Conservation (phyloP, 129 eudicot genomes). For the Flaveria ramosissima region DNA sequence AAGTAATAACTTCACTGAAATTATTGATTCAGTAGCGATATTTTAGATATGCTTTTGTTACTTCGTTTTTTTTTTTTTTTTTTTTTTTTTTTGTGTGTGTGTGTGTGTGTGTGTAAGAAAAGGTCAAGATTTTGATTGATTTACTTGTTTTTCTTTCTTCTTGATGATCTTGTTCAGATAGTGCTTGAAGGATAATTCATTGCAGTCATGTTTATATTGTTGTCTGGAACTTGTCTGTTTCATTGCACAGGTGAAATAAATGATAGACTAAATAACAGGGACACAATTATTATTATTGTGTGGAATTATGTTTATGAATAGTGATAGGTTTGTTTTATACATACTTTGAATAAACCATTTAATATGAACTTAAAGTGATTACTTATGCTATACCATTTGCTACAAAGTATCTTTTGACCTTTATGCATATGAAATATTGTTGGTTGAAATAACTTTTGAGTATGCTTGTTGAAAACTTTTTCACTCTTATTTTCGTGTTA, state of each 20-base stretch:
- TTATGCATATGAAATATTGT: conserved; percentile 15
- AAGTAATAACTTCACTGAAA: conserved; percentile 6
- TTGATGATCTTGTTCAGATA: neutral
- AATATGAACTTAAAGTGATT: neutral
- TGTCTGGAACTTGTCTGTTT: conserved; percentile 26
- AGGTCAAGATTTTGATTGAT: no score
- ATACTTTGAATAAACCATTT: conserved; percentile 2
- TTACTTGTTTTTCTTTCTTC: no score
- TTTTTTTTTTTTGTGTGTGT: no score
- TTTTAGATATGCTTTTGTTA: neutral
- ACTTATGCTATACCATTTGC: conserved; percentile 2
- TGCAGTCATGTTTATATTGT: neutral
- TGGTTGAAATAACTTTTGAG: conserved; percentile 20
- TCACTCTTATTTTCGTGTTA: neutral
- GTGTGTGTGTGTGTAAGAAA: no score
- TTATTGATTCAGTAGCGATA: conserved; percentile 6
- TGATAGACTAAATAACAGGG: conserved; percentile 10
- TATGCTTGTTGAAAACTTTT: conserved; percentile 1
- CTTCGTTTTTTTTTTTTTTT: no score
- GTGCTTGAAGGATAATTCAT: neutral
- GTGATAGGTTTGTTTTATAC: neutral
- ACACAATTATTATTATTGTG: conserved; percentile 1
- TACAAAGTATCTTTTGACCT: conserved; percentile 3
- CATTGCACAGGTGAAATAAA: conserved; percentile 22
- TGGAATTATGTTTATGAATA: conserved; percentile 6